A percentile compares a stretch with the other conserved stretches of the same genome.
Conservation (phyloP, 2,329 filamentous ascomycete species). For the Alternaria conjuncta region DNA sequence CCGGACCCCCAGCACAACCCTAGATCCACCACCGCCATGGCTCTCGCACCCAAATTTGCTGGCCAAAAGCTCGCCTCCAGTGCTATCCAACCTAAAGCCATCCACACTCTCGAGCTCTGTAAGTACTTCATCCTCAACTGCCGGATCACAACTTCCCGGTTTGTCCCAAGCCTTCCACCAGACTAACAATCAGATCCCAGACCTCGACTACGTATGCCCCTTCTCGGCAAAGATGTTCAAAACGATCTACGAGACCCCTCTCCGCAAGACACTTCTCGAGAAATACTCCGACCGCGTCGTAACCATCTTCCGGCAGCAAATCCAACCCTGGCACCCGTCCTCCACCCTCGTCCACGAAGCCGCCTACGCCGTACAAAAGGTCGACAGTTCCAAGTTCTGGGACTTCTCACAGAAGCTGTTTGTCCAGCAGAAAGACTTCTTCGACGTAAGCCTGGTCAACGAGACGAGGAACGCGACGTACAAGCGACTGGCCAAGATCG, state of each 20-base stretch:
- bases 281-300: conserved; percentile 67
- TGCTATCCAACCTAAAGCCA: conserved; percentile 50
- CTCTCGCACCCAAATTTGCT: conserved; percentile 77
- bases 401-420: conserved; percentile 75
- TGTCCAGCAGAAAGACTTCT: conserved; percentile 75
- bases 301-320: conserved; percentile 86
- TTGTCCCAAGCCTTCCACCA: background rate
- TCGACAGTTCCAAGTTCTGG: conserved; percentile 78
- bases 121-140: conserved; percentile 18
- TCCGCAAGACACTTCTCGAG: conserved; percentile 71
- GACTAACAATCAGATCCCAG: conserved; percentile 40
- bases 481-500: conserved; percentile 76
- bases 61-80: conserved; percentile 69
- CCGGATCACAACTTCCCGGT: background rate
- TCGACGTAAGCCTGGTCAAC: conserved; percentile 82
- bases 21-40: conserved; percentile 55
- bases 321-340: conserved; percentile 94
- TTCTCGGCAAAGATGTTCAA: conserved; percentile 77
- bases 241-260: conserved; percentile 68
- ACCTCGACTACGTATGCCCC: conserved; percentile 92
- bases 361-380: conserved; percentile 76
- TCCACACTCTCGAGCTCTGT: conserved; percentile 64
- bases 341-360: conserved; percentile 76
- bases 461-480: conserved; percentile 89
- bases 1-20: background rate